phyloP scores from a whole-genome alignment of 2,329 filamentous ascomycete species.

The Xylariaceae sp. region DNA sequence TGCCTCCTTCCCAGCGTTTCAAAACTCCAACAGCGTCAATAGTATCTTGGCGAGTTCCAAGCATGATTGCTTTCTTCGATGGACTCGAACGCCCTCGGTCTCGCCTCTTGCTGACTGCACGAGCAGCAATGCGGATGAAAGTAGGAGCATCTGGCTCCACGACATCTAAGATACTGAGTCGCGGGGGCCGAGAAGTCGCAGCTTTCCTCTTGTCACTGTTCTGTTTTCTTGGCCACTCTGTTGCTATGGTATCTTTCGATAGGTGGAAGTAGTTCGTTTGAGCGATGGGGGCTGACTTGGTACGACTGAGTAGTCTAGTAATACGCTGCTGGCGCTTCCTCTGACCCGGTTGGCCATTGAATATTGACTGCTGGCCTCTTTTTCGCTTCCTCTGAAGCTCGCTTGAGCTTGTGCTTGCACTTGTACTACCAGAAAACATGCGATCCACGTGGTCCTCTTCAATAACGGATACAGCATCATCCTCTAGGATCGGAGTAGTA shows the following conservation, averaged over 20 bases:
- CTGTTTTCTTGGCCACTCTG: slow-evolving; percentile 19
- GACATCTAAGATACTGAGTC: slow-evolving; percentile 67
- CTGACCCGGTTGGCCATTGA: slow-evolving; percentile 37
- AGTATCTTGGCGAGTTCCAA: slow-evolving; percentile 68
- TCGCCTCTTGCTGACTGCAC: slow-evolving; percentile 56
- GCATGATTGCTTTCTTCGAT: slow-evolving; percentile 60
- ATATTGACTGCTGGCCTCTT: slow-evolving; percentile 42
- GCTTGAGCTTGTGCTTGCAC: slow-evolving; percentile 41
- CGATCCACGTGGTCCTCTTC: slow-evolving; percentile 61
- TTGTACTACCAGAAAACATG: slow-evolving; percentile 56
- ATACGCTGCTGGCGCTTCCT: slow-evolving; percentile 43
- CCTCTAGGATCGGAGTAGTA: slow-evolving; percentile 37
- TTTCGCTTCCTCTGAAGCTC: slow-evolving; percentile 40
- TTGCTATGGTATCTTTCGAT: neutral
- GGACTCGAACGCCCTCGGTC: slow-evolving; percentile 63
- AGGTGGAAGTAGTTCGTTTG: neutral
- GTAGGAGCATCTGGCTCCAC: slow-evolving; percentile 58
- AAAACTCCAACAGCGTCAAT: slow-evolving; percentile 62
- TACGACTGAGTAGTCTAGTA: slow-evolving; percentile 35
- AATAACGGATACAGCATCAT: slow-evolving; percentile 49
- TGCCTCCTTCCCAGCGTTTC: slow-evolving; percentile 62
- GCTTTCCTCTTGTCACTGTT: slow-evolving; percentile 14
- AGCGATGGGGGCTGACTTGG: slow-evolving; percentile 27
- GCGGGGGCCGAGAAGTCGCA: slow-evolving; percentile 46
- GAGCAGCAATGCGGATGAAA: slow-evolving; percentile 68